These are phyloP conservation scores for Daldinia decipiens DNA, from an alignment of 495 filamentous ascomycete genomes.

Conservation along the genomic window DNA sequence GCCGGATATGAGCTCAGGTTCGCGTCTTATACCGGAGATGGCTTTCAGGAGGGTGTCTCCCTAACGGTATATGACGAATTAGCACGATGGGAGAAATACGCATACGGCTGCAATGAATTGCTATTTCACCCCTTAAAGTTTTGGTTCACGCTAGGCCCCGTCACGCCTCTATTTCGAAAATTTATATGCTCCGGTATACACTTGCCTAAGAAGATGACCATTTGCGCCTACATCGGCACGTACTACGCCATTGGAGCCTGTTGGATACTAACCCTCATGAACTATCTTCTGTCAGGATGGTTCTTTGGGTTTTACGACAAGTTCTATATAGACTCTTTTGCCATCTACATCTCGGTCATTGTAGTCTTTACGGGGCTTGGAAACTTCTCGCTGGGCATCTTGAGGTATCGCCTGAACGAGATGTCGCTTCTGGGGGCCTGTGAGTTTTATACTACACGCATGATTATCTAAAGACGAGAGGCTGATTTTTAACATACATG, in stretches of 20 bases:
- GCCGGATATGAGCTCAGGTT: slow-evolving; percentile 71
- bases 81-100: slow-evolving; percentile 80
- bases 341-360: slow-evolving; percentile 65
- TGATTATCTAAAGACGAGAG: background rate
- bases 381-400: slow-evolving; percentile 61
- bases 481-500: background rate
- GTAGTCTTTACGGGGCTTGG: slow-evolving; percentile 68
- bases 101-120: slow-evolving; percentile 78
- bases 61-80: slow-evolving; percentile 81
- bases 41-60: slow-evolving; percentile 79
- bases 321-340: slow-evolving; percentile 70
- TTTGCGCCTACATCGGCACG: slow-evolving; percentile 78
- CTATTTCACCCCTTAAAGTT: slow-evolving; percentile 62
- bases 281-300: slow-evolving; percentile 73
- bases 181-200: slow-evolving; percentile 70
- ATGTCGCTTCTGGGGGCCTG: slow-evolving; percentile 49
- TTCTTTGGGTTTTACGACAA: slow-evolving; percentile 68
- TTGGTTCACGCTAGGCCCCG: slow-evolving; percentile 67
- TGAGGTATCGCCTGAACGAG: slow-evolving; percentile 64
- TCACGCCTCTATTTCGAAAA: slow-evolving; percentile 71
- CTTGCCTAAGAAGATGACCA: slow-evolving; percentile 73
- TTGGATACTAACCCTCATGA: slow-evolving; percentile 70
- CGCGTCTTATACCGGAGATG: slow-evolving; percentile 69
- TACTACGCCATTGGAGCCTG: slow-evolving; percentile 77
- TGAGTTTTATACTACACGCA: slow-evolving; percentile 40